These are phyloP conservation scores for Erysimum cheiri DNA, from an alignment of 441 rosid species.

Conservation along the genomic window DNA sequence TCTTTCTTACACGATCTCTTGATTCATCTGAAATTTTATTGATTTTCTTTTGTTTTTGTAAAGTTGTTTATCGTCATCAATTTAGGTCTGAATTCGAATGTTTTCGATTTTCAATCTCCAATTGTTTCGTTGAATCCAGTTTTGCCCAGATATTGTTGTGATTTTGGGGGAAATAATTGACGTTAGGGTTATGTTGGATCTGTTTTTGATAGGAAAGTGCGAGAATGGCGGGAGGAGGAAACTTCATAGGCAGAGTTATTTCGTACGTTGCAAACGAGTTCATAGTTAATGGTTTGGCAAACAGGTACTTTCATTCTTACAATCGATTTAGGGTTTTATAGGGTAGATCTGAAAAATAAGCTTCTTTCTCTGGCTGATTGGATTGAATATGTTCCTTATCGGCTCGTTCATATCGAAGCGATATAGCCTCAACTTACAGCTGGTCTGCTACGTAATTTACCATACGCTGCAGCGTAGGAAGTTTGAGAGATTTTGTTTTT, in stretches of 20 bases:
- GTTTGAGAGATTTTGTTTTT: conserved; percentile 44
- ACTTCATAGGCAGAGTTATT: conserved; percentile 78
- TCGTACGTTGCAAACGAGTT: conserved; percentile 80
- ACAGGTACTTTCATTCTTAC: conserved; percentile 51
- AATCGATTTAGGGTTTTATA: background rate
- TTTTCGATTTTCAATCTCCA: background rate
- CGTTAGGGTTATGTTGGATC: conserved; percentile 17
- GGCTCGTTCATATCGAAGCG: conserved; percentile 70
- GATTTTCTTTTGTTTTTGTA: background rate
- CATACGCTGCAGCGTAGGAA: conserved; percentile 48
- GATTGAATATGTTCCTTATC: conserved; percentile 44
- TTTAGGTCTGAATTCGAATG: background rate
- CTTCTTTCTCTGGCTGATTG: conserved; percentile 76
- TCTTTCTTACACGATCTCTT: background rate
- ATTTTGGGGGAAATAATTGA: background rate
- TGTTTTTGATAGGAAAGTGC: conserved; percentile 21
- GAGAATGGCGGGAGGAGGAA: conserved; percentile 93
- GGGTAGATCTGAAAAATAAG: conserved; percentile 6
- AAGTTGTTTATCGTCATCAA: background rate
- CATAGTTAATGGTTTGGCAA: conserved; percentile 82
- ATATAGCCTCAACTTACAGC: conserved; percentile 48
- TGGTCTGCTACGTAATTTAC: conserved; percentile 38
- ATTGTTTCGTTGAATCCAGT: background rate
- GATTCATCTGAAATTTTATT: background rate
- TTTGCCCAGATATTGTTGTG: background rate